Evolutionary conservation across 2,329 filamentous ascomycete genomes (phyloP), one percentile per base, ranked within the genome.

Genomic region (Amylocarpus encephaloides): DNA sequence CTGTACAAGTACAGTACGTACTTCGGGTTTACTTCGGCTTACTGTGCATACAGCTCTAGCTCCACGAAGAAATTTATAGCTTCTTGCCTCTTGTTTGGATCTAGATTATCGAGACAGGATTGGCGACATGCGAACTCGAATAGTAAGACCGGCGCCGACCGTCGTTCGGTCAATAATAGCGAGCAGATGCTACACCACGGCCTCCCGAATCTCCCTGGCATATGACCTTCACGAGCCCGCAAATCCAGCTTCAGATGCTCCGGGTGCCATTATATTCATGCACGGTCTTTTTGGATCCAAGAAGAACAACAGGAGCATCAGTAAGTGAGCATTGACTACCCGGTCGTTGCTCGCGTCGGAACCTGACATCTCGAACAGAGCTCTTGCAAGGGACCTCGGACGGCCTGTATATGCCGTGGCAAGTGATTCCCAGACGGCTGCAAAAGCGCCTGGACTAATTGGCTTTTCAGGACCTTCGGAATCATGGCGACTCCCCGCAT

Each of bases 271-370:
- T 56, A 70, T 97, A 54, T 86, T 97, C 59, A 80, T 97, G 64
- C 92, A 97, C 67, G 92, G 93, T 1, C 75, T 97, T 10, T 96
- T 97, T 64, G 92, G 92, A 16, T 95, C 88, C 34, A 95, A 94
- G 73, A 90, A 88, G 73, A 97, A 97, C 67, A 95, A 96, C 67
- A 77, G 91, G 67, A 88, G 79, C 63, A 93, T 97, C 56, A 94
- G 90, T 85, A 95, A 90, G 92, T 95, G 74, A 64, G 63, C 54
- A 40, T 55, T 15, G 6, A 43, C 26, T 16, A 36, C n/a, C 36
- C 12, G 40, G 36, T 46, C 19, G 19, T 35, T n/a, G 19, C 16
- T 12, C 12, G 13, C 26, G 9, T 13, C 12, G 6, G 10, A 30
- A 15, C 5, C 10, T 18, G 13, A 44, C 55, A 63, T 33, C 30